Evolutionary conservation across 2,329 filamentous ascomycete species (phyloP), one percentile per base, ranked within the genome.

Genomic region (Stenocarpella maydis): DNA sequence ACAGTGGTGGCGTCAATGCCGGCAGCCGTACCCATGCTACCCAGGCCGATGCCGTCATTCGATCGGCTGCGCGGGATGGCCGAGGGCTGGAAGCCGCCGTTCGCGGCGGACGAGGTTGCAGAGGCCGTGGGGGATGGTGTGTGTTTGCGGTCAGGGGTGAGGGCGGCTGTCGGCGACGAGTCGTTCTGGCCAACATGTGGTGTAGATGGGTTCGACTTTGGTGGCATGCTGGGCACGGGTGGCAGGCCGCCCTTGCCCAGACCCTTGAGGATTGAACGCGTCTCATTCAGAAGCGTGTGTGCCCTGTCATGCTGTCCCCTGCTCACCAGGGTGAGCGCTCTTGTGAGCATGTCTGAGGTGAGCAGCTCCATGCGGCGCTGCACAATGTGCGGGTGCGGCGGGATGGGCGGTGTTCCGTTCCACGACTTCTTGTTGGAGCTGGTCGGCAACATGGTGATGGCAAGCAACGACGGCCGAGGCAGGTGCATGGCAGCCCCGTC

Each of bases 301-400:
- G 95, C 96, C 43, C 95, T 92, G 76, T 99, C 96, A 78, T 98
- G 93, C 80, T 98, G 95, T 41, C 93, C 94, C 45, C 94, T 90
- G 71, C 93, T 93, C 24, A 98, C 95, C 24, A 99, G 87, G 0
- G 94, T 97, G 71, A 99, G 83, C 17, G 96, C 95, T 69, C 96
- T 88, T 9, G 94, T 97, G 72, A 99, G 87, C 96, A 99, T 99
- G 78, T 99, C 96, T 1, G 95, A 98, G 2, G 96, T 98, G 65
- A 99, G 87, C 37, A 99, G 85, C 80, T 99, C 96, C 96, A 99
- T 99, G 54, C 96, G 92, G 49, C 96, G 89, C 81, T 99, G 96
- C 8, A 99, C 95, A 70, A 99, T 94, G 72, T 91, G 93, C 5
- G 96, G 95, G 77, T 98, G 96, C 54, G 96, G 95, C 17, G 96